Evolutionary conservation across 73 alveolate genomes (phyloP).

Genomic region (Tetrahymena malaccensis): DNA sequence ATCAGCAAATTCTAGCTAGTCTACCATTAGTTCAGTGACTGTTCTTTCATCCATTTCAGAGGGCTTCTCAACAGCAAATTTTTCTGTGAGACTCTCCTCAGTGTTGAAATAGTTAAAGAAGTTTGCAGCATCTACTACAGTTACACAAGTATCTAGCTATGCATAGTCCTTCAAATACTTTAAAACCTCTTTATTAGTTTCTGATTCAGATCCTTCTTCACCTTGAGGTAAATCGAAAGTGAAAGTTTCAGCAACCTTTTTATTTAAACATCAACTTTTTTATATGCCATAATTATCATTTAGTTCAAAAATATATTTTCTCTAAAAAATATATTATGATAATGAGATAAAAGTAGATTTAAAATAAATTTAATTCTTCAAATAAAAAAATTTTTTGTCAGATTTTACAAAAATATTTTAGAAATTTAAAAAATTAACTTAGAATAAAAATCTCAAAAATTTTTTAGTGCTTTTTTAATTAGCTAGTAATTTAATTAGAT

Average conservation of each 20-base stretch:
- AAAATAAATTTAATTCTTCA: no score
- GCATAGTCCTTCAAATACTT: constrained; percentile 44
- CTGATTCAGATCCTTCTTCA: constrained; percentile 18
- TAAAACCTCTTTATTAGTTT: constrained; percentile 11
- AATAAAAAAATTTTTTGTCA: no score
- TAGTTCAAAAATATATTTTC: not conserved
- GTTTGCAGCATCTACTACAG: constrained; percentile 51
- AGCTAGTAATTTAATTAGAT: not conserved
- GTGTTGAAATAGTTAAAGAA: constrained; percentile 21
- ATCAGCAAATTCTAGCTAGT: constrained; percentile 56
- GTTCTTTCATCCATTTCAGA: constrained; percentile 32
- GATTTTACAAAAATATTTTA: no score
- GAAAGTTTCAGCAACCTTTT: not conserved
- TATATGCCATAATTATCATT: not conserved
- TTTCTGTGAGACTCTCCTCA: constrained; percentile 22
- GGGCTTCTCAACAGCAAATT: constrained; percentile 3
- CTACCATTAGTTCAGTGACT: constrained; percentile 48
- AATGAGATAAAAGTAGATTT: no score
- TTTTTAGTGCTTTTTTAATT: not conserved
- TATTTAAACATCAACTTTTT: not conserved
- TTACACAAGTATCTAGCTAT: constrained; percentile 50
- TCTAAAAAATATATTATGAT: no score
- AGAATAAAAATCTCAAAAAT: no score
- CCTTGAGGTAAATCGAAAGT: constrained; percentile 3
- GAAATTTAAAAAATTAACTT: no score